Evolutionary conservation across 306 rosid species (phyloP).

Genomic region (Dalbergia cultrata): DNA sequence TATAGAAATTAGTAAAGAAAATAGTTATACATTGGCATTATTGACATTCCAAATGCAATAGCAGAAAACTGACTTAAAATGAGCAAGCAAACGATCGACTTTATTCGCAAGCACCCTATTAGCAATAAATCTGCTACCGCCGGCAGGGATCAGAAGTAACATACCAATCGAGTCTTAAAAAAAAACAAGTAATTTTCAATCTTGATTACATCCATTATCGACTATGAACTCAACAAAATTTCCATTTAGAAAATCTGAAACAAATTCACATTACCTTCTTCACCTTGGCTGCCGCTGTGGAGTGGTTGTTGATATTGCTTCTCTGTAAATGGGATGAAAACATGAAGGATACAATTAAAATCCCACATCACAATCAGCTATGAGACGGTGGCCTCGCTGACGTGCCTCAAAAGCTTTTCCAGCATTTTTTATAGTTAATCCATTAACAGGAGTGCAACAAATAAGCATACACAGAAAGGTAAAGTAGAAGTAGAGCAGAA

Average conservation of each 20-base stretch:
- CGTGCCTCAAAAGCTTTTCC: too few relatives aligned
- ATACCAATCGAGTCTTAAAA: background rate
- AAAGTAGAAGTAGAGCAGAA: background rate
- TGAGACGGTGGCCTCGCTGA: too few relatives aligned
- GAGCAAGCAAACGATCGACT: slow-evolving; percentile 19
- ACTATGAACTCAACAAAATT: background rate
- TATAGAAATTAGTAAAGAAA: background rate
- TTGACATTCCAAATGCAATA: slow-evolving; percentile 27
- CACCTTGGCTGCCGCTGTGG: slow-evolving; percentile 45
- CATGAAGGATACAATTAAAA: background rate
- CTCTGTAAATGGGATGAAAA: slow-evolving; percentile 54
- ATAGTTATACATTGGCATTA: background rate
- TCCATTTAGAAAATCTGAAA: background rate
- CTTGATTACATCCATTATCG: background rate
- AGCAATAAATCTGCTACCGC: background rate
- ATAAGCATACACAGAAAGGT: too few relatives aligned
- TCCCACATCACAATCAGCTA: too few relatives aligned
- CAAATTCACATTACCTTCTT: slow-evolving; percentile 51
- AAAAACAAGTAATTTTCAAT: background rate
- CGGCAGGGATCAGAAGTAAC: slow-evolving; percentile 1
- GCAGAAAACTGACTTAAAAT: background rate
- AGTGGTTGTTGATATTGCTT: slow-evolving; percentile 59
- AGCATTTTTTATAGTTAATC: too few relatives aligned
- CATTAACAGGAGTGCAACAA: background rate
- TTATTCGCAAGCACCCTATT: background rate